phyloP scores from a whole-genome alignment of 305 asterid genomes.

The Lippia alba region DNA sequence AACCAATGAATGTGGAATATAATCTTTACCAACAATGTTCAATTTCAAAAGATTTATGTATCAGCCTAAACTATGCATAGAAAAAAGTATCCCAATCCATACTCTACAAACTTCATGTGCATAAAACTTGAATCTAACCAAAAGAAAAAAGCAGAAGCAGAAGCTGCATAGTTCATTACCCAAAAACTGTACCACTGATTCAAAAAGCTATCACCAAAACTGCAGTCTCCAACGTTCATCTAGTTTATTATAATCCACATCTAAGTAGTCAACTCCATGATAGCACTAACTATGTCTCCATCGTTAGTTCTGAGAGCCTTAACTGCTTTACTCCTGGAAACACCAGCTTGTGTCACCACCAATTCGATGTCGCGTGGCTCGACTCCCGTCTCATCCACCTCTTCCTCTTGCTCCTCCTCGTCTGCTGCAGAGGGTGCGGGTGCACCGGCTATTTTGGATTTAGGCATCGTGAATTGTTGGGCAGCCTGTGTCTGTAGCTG shows the following conservation, averaged over 20 bases:
- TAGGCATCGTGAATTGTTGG: constrained; percentile 75
- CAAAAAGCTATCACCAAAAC: too few relatives aligned
- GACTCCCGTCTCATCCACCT: constrained; percentile 63
- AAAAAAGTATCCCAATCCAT: not conserved
- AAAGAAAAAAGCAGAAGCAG: too few relatives aligned
- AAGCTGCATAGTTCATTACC: too few relatives aligned
- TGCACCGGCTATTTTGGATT: constrained; percentile 45
- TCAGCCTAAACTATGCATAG: too few relatives aligned
- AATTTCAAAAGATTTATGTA: not conserved
- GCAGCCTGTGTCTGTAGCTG: constrained; percentile 84
- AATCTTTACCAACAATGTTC: not conserved
- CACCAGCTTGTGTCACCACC: constrained; percentile 84
- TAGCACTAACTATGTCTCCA: constrained; percentile 83
- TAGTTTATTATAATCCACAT: too few relatives aligned
- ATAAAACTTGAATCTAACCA: not conserved
- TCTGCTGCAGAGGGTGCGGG: constrained; percentile 39
- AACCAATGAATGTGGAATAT: not conserved
- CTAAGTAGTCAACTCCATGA: constrained; percentile 74
- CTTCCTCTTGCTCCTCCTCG: constrained; percentile 79
- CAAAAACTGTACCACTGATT: too few relatives aligned
- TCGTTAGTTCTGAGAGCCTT: constrained; percentile 67
- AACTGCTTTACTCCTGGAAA: constrained; percentile 68
- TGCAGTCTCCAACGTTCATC: too few relatives aligned
- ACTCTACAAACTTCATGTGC: not conserved
- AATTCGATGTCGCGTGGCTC: constrained; percentile 72